phyloP scores from a whole-genome alignment of 2,329 filamentous ascomycete species.

The Coniochaeta pulveracea region DNA sequence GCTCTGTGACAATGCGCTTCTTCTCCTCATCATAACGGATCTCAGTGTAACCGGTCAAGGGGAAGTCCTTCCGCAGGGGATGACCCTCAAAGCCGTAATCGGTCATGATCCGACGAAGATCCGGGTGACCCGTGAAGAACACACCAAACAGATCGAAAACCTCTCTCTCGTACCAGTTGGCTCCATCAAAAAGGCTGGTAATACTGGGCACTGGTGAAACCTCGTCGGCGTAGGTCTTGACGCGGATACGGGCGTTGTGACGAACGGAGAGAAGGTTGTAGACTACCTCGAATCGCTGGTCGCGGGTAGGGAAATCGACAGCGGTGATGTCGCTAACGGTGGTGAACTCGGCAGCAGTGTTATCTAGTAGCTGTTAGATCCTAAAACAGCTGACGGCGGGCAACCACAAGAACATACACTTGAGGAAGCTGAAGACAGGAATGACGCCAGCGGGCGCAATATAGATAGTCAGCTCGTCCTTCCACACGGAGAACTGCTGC shows the following conservation, averaged over 20 bases:
- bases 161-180: conserved; percentile 98
- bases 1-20: conserved; percentile 98
- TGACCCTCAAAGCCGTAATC: conserved; percentile 99
- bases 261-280: conserved; percentile 95
- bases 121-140: conserved; percentile 91
- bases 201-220: conserved; percentile 86
- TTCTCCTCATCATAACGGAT: conserved; percentile 98
- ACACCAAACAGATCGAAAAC: conserved; percentile 97
- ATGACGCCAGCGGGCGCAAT: conserved; percentile 81
- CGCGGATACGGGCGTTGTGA: conserved; percentile 90
- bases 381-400: background rate
- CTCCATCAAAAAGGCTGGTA: conserved; percentile 78
- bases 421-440: conserved; percentile 88
- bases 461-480: conserved; percentile 94
- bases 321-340: conserved; percentile 87
- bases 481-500: conserved; percentile 99
- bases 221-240: conserved; percentile 98
- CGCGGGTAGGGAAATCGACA: conserved; percentile 89
- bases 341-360: conserved; percentile 94
- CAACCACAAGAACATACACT: conserved; percentile 37
- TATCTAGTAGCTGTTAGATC: conserved; percentile 41
- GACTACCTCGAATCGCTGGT: conserved; percentile 93
- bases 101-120: conserved; percentile 95
- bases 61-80: conserved; percentile 95
- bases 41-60: conserved; percentile 94